Evolutionary conservation across 164 flowering plant species (phyloP), one percentile per base, ranked within the genome.

Genomic region (Dillenia turbinata): DNA sequence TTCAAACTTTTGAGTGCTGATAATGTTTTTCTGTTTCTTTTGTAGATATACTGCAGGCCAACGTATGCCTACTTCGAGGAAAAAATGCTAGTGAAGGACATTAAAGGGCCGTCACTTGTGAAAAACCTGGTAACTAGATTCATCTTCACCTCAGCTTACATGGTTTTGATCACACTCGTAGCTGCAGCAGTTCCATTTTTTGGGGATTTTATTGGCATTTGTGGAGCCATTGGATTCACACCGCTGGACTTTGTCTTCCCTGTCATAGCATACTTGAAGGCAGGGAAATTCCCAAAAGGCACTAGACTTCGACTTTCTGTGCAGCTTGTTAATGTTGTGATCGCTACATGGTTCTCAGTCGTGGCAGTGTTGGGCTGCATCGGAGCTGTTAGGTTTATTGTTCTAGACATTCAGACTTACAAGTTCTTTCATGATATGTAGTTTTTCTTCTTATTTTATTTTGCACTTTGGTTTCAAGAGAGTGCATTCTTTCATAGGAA

Each of bases 121-220:
- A 52, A 57, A 54, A 62, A 54, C 43, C 15, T 33, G 44, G 57
- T 76, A 14, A 14, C 47, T 43, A 76, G 82, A 47, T 66, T 83
- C 12, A 9, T 49, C 52, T 59, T 68, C 8, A 76, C 78, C 13
- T 68, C 79, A 0, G 26, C 61, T 48, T 84, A 82, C 77, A 79
- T 80, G 63, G 73, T 59, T 47, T 11, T 78, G 0, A 73, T 82
- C 2, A 80, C 86, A 8, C 59, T 71, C 4, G 45, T 77, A 17
- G 83, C 89, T 13, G 81, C 85, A 26, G 89, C 89, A 16, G 69
- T 82, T 81, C 89, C 85, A n/a, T 84, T 84, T 67, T 84, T 84
- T 52, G 89, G 83, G 43, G 86, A 82, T 56, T 84, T 84, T 71
- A 85, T 82, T 65, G 59, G 85, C 56, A 82, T 84, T 19, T 84